These are phyloP conservation scores for Suillus hirtellus DNA, from an alignment of 768 basidiomycete genomes.

Conservation along the genomic window DNA sequence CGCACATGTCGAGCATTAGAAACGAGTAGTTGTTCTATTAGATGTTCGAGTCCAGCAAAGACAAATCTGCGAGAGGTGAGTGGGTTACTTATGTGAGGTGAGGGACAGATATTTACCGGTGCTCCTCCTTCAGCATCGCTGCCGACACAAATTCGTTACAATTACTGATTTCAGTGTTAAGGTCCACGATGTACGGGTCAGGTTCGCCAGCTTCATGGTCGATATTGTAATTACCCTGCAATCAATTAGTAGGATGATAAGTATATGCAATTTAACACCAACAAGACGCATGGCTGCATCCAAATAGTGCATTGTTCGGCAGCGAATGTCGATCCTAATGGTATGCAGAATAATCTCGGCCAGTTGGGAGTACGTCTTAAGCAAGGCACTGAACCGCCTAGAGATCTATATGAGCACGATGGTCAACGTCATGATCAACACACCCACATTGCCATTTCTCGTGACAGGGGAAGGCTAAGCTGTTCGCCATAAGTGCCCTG, in stretches of 20 bases:
- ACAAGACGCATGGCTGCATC: constrained; percentile 79
- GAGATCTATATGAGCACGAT: constrained; percentile 13
- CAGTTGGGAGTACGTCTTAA: constrained; percentile 89
- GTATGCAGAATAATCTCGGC: constrained; percentile 85
- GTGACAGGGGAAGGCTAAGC: constrained; percentile 74
- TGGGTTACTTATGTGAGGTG: background rate
- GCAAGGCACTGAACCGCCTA: constrained; percentile 89
- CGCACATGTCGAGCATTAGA: constrained; percentile 70
- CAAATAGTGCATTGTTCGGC: constrained; percentile 79
- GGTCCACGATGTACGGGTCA: constrained; percentile 83
- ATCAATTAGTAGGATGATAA: constrained; percentile 11
- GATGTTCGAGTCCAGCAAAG: constrained; percentile 79
- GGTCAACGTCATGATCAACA: background rate
- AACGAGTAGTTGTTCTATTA: constrained; percentile 85
- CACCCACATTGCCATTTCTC: constrained; percentile 86
- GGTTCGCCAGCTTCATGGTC: constrained; percentile 88
- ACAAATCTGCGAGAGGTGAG: constrained; percentile 61
- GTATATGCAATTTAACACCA: constrained; percentile 24
- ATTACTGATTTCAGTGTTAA: constrained; percentile 77
- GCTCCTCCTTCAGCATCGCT: constrained; percentile 62
- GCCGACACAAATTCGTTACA: constrained; percentile 70
- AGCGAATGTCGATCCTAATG: constrained; percentile 84
- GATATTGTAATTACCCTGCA: constrained; percentile 81
- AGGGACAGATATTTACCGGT: constrained; percentile 51
- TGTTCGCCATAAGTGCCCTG: constrained; percentile 43